Evolutionary conservation across 495 filamentous ascomycete genomes (phyloP), one percentile per base, ranked within the genome.

Genomic region (Diplogelasinospora grovesii): DNA sequence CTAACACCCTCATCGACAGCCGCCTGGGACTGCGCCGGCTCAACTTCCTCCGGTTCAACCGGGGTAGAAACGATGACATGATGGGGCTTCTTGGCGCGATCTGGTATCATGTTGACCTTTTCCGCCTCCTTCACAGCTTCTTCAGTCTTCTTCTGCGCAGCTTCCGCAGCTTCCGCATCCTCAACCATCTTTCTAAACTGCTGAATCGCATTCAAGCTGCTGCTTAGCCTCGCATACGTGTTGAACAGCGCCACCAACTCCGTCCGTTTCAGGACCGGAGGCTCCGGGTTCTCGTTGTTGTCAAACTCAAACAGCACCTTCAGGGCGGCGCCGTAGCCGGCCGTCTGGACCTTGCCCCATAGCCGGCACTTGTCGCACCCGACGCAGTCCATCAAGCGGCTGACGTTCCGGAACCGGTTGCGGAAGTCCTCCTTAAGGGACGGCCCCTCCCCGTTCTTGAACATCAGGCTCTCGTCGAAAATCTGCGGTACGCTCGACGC

Each of bases 331-430:
- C 92, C 93, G 54, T 95, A 97, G 11, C 92, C 92, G 14, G 83
- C 85, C 5, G 88, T 92, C 60, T 98, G 92, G n/a, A 98, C 63
- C 63, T 97, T 98, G 35, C 92, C 92, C 93, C 92, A 98, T 3
- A 98, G 78, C 11, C 92, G 79, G 65, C 92, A 98, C 66, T 98
- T 98, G 67, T 98, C 92, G 63, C 92, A 98, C 15, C 92, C 92
- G 11, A 97, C 92, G 60, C 92, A 98, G 65, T 98, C 92, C 92
- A 98, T 98, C 51, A 97, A 67, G 15, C 92, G 78, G 49, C 83
- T 89, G 38, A 98, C 87, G 49, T 98, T 98, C 49, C 92, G 77
- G 76, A 98, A 97, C 10, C 92, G 85, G 57, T 93, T 90, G 50
- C 86, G 83, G 74, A 98, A 98, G 57, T 98, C 92, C 58, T 97